These are phyloP conservation scores for Leccinum obscurum DNA, from an alignment of 768 basidiomycete species.

Conservation along the genomic window DNA sequence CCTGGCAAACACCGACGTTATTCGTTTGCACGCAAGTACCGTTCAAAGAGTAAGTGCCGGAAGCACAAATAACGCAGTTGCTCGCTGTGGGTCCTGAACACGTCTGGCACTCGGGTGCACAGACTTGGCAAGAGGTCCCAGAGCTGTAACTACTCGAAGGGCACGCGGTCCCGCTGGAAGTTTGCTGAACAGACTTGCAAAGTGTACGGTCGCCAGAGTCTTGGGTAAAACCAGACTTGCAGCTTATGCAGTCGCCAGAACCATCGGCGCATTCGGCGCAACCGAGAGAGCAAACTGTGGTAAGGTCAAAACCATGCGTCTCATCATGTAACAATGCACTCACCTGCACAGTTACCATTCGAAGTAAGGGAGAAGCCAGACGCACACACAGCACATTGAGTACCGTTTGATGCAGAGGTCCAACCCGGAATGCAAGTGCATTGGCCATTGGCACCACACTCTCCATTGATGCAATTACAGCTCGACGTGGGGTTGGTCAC, in stretches of 20 bases:
- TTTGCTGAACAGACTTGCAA: slow-evolving; percentile 56
- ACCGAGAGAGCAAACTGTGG: slow-evolving; percentile 67
- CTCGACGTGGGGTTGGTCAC: slow-evolving; percentile 55
- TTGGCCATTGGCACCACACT: slow-evolving; percentile 65
- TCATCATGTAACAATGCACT: slow-evolving; percentile 11
- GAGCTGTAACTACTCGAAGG: slow-evolving; percentile 66
- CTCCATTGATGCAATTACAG: slow-evolving; percentile 84
- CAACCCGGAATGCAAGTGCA: slow-evolving; percentile 81
- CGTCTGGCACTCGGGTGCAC: slow-evolving; percentile 66
- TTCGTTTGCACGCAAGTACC: slow-evolving; percentile 70
- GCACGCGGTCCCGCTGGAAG: slow-evolving; percentile 55
- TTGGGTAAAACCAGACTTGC: slow-evolving; percentile 69
- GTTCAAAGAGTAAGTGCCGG: slow-evolving; percentile 60
- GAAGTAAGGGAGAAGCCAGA: slow-evolving; percentile 72
- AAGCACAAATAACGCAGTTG: slow-evolving; percentile 68
- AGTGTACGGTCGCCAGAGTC: slow-evolving; percentile 64
- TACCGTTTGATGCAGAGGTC: slow-evolving; percentile 68
- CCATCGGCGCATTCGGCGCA: slow-evolving; percentile 69
- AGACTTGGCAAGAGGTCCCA: slow-evolving; percentile 52
- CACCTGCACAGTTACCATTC: slow-evolving; percentile 73
- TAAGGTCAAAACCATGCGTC: slow-evolving; percentile 4
- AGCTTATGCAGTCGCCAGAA: slow-evolving; percentile 70
- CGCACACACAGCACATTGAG: slow-evolving; percentile 73
- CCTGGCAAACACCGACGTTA: slow-evolving; percentile 69
- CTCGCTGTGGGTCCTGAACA: slow-evolving; percentile 69